Conservation (phyloP, 163 green algal species). For the Chlorella variabilis region DNA sequence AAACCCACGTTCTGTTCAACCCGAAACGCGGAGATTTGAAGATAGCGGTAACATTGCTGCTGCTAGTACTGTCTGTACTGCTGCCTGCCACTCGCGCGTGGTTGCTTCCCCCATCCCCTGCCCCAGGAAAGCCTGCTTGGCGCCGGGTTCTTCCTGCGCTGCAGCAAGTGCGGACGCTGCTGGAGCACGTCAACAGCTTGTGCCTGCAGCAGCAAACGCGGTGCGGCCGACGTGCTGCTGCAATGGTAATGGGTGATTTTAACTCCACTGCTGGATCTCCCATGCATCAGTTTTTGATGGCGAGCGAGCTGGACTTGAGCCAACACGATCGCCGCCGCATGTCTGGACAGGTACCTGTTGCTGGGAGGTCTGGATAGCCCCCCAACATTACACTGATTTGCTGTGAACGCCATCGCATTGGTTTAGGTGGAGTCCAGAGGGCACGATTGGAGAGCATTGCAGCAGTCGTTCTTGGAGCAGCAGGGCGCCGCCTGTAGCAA, state of each 20-base stretch:
- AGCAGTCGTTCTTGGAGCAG: neutral
- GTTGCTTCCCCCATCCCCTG: too few relatives aligned
- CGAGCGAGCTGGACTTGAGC: constrained; percentile 35
- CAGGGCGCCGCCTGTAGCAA: neutral
- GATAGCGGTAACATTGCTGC: constrained; percentile 3
- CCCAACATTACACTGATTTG: neutral
- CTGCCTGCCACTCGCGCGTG: too few relatives aligned
- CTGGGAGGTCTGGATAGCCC: neutral
- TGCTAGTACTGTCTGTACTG: neutral
- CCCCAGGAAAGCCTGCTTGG: too few relatives aligned
- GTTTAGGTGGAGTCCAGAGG: constrained; percentile 22
- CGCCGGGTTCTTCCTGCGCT: too few relatives aligned
- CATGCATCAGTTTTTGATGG: constrained; percentile 46
- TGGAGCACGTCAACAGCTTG: constrained; percentile 50
- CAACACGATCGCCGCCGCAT: constrained; percentile 34
- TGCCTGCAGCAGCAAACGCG: constrained; percentile 26
- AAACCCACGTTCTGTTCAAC: constrained; percentile 89
- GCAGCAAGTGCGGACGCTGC: constrained; percentile 58
- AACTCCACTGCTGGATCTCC: constrained; percentile 44
- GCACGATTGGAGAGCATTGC: constrained; percentile 7
- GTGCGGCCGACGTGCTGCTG: neutral
- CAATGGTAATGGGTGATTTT: constrained; percentile 62
- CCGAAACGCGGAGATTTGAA: constrained; percentile 84
- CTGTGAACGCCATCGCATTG: neutral
- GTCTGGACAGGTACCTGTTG: constrained; percentile 53